phyloP scores from a whole-genome alignment of 2,329 filamentous ascomycete genomes.

The Ceratocystis albifundus region DNA sequence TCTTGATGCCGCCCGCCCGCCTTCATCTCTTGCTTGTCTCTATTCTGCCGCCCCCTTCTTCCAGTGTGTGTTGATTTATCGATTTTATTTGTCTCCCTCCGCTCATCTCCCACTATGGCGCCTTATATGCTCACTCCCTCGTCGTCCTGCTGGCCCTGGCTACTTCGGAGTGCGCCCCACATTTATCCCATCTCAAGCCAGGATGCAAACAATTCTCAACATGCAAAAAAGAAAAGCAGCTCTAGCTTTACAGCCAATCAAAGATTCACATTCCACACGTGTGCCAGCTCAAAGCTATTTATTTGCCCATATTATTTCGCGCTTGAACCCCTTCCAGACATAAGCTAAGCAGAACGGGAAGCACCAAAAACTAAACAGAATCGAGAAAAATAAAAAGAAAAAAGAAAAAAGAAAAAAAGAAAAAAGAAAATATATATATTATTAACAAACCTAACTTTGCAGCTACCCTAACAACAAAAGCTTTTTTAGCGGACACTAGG shows the following conservation, averaged over 20 bases:
- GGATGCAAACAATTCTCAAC: constrained; percentile 9
- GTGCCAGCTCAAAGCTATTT: neutral
- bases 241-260: constrained; percentile 6
- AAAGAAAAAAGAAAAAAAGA: constrained; percentile 1
- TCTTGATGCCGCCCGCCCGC: neutral
- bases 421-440: too few species aligned
- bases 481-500: neutral
- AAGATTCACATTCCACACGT: constrained; percentile 4
- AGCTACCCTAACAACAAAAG: neutral
- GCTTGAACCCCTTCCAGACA: neutral
- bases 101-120: neutral
- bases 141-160: neutral
- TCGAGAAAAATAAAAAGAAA: too few species aligned
- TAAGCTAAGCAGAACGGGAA: neutral
- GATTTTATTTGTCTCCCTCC: neutral
- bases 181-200: constrained; percentile 3
- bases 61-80: neutral
- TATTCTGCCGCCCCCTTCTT: neutral
- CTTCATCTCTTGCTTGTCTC: neutral
- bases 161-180: neutral
- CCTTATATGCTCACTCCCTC: neutral
- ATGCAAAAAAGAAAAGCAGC: neutral
- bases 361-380: too few species aligned
- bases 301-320: constrained; percentile 5
- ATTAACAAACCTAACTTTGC: neutral